A percentile compares a stretch with the other conserved stretches of the same genome.
phyloP scores from a whole-genome alignment of 2,329 filamentous ascomycete species.

The Lecanicillium sp. region DNA sequence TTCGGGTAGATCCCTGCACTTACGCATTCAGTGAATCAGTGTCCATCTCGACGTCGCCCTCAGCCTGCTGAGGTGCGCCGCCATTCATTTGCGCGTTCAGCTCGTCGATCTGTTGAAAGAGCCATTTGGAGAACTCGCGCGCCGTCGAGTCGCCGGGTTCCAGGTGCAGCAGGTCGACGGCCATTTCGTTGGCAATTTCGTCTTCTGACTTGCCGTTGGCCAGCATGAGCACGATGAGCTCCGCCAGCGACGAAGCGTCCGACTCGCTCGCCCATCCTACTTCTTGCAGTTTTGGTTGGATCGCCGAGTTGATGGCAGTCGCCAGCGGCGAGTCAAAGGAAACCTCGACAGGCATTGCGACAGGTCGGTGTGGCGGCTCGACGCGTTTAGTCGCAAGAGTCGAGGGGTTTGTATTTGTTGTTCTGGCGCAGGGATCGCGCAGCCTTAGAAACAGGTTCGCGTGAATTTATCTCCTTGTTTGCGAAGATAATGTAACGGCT shows the following conservation, averaged over 20 bases:
- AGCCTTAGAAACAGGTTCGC: not conserved
- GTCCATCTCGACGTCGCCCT: slow-evolving; percentile 48
- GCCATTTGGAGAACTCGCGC: slow-evolving; percentile 79
- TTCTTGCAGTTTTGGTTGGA: slow-evolving; percentile 88
- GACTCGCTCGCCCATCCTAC: slow-evolving; percentile 81
- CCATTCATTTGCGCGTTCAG: slow-evolving; percentile 60
- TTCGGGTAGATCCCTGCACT: slow-evolving; percentile 26
- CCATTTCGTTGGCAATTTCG: slow-evolving; percentile 81
- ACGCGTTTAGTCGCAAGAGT: slow-evolving; percentile 8
- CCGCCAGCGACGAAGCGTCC: slow-evolving; percentile 77
- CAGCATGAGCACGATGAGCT: slow-evolving; percentile 97
- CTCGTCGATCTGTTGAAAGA: slow-evolving; percentile 78
- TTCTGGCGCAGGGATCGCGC: slow-evolving; percentile 60
- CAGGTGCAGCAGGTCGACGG: slow-evolving; percentile 77
- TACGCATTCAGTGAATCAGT: slow-evolving; percentile 63
- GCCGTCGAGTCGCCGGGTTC: slow-evolving; percentile 77
- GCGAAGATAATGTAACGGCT: slow-evolving; percentile 37
- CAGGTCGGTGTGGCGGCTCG: slow-evolving; percentile 4
- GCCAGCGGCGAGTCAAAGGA: slow-evolving; percentile 75
- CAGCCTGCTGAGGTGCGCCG: slow-evolving; percentile 24
- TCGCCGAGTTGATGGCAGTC: slow-evolving; percentile 71
- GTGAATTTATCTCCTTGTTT: slow-evolving; percentile 49
- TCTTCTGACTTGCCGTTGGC: slow-evolving; percentile 90
- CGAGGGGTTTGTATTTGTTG: slow-evolving; percentile 42
- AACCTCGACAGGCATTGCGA: slow-evolving; percentile 70